Evolutionary conservation across 2,329 filamentous ascomycete species (phyloP).

Genomic region (Pseudogymnoascus sp.): DNA sequence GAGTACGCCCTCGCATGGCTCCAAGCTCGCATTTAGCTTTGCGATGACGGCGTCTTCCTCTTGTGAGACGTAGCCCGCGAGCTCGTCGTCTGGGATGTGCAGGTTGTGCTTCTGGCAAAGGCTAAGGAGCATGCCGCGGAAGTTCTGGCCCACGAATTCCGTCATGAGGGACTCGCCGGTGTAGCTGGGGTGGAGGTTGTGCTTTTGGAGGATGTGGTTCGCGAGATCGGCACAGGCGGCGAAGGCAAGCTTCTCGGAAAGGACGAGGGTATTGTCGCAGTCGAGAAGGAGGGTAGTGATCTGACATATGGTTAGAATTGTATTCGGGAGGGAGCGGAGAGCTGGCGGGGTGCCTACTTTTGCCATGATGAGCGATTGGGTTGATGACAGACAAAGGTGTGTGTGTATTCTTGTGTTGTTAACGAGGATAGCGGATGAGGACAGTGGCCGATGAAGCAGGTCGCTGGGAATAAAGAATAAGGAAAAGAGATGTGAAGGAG

Average conservation of each 20-base stretch:
- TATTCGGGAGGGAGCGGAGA: background rate
- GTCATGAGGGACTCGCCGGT: constrained; percentile 69
- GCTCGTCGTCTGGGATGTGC: constrained; percentile 55
- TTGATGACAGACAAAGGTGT: background rate
- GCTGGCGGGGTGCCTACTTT: background rate
- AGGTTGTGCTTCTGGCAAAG: constrained; percentile 72
- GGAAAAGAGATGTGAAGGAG: too few relatives aligned
- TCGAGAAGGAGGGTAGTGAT: constrained; percentile 69
- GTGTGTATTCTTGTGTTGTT: background rate
- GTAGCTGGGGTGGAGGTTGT: constrained; percentile 60
- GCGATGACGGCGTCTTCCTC: constrained; percentile 80
- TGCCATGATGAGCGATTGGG: background rate
- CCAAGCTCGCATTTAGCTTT: constrained; percentile 61
- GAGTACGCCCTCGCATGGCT: constrained; percentile 61
- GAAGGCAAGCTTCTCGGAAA: constrained; percentile 85
- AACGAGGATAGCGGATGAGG: background rate
- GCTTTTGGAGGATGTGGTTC: constrained; percentile 70
- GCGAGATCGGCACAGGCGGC: constrained; percentile 83
- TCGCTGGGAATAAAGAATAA: background rate
- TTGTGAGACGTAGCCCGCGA: constrained; percentile 63
- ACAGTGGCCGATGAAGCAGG: background rate
- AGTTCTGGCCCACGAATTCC: constrained; percentile 91
- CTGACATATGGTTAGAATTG: constrained; percentile 27
- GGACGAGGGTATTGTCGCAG: constrained; percentile 85
- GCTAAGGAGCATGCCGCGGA: constrained; percentile 78